Conservation (phyloP, 2,329 filamentous ascomycete species). For the Chalaropsis ovoidea region DNA sequence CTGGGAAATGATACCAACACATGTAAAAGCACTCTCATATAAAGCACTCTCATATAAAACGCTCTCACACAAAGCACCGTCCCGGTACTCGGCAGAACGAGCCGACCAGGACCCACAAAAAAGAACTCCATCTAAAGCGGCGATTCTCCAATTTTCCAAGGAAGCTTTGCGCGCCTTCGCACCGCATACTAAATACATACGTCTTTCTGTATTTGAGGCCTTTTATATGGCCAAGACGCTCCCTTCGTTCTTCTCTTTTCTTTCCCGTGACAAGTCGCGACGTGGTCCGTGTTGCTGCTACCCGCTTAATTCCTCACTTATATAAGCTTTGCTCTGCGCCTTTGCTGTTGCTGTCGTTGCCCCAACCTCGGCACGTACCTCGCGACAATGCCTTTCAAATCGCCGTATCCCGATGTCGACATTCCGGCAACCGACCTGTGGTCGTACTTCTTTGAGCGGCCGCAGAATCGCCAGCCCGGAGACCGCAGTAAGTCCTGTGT, state of each 20-base stretch:
- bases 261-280: too few relatives aligned
- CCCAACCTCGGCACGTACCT: background rate
- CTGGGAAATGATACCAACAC: background rate
- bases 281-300: too few relatives aligned
- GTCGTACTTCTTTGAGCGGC: conserved; percentile 64
- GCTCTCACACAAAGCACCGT: background rate
- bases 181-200: too few relatives aligned
- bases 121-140: background rate
- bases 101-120: background rate
- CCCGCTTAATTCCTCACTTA: too few relatives aligned
- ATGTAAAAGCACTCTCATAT: too few relatives aligned
- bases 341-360: background rate
- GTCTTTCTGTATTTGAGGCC: too few relatives aligned
- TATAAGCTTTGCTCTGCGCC: background rate
- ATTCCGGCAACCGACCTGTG: conserved; percentile 71
- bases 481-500: conserved; percentile 52
- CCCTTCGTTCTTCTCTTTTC: too few relatives aligned
- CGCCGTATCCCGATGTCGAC: conserved; percentile 52
- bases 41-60: background rate
- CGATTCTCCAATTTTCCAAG: conserved; percentile 4
- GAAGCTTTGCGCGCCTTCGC: background rate
- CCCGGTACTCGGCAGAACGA: background rate
- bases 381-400: conserved; percentile 57
- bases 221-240: too few relatives aligned
- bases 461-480: conserved; percentile 55